Percentiles rank a stretch among this genome's conserved stretches.
Evolutionary conservation across 768 basidiomycete genomes (phyloP).

Genomic region (Myochromella boudieri): DNA sequence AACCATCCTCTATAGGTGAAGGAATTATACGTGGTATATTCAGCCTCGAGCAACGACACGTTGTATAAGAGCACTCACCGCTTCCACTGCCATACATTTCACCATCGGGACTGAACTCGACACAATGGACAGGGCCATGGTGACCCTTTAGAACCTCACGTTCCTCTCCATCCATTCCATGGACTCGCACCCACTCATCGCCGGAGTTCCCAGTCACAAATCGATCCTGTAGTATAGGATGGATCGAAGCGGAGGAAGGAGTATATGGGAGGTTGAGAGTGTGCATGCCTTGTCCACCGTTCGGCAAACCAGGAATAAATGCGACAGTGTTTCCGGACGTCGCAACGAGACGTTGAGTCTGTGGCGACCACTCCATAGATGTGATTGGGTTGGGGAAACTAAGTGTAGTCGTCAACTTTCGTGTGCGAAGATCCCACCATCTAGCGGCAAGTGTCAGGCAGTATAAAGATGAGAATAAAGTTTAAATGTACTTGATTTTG

Average conservation of each 20-base stretch:
- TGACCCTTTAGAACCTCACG: constrained; percentile 92
- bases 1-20: constrained; percentile 65
- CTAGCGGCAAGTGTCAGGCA: constrained; percentile 38
- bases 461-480: background rate
- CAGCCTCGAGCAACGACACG: constrained; percentile 3
- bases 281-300: constrained; percentile 66
- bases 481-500: constrained; percentile 63
- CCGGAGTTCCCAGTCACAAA: constrained; percentile 89
- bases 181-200: constrained; percentile 97
- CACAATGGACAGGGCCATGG: constrained; percentile 95
- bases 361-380: constrained; percentile 89
- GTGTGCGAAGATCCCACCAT: constrained; percentile 95
- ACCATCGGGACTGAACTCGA: constrained; percentile 93
- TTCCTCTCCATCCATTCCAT: constrained; percentile 89
- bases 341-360: constrained; percentile 81
- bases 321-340: constrained; percentile 91
- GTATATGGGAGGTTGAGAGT: constrained; percentile 79
- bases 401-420: constrained; percentile 66
- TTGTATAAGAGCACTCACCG: constrained; percentile 53
- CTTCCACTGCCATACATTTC: constrained; percentile 98
- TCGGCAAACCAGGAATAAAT: constrained; percentile 79
- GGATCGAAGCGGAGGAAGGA: constrained; percentile 93
- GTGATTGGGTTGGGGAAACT: constrained; percentile 80
- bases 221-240: constrained; percentile 83
- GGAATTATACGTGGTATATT: background rate